Percentiles rank a stretch among this genome's conserved stretches.
Conservation (phyloP, 2,329 filamentous ascomycete genomes). For the Shiraia bambusicola region DNA sequence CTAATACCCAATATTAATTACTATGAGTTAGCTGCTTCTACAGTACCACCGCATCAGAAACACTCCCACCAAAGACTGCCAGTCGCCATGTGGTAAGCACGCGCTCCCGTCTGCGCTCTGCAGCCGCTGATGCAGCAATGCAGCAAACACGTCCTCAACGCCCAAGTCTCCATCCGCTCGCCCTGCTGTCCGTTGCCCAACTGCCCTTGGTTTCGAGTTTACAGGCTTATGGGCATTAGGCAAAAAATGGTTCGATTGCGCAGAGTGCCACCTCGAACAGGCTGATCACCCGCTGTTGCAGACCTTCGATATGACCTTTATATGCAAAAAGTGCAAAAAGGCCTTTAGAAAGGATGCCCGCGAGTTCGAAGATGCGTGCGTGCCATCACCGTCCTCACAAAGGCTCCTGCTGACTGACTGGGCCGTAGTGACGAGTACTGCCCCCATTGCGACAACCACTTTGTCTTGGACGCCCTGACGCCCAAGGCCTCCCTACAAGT, state of each 20-base stretch:
- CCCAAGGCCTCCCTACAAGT: constrained; percentile 81
- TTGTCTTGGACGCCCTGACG: constrained; percentile 83
- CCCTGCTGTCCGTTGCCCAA: constrained; percentile 74
- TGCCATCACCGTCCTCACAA: not conserved
- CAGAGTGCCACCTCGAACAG: constrained; percentile 84
- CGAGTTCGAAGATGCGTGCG: constrained; percentile 78
- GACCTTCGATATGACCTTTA: constrained; percentile 85
- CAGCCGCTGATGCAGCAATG: constrained; percentile 22
- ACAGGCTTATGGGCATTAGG: constrained; percentile 52
- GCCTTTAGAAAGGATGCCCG: constrained; percentile 91
- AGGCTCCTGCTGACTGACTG: constrained; percentile 10
- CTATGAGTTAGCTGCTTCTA: too few species aligned
- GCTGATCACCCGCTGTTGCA: constrained; percentile 76
- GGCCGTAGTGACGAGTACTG: constrained; percentile 89
- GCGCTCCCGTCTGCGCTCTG: constrained; percentile 16
- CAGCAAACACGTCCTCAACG: constrained; percentile 98
- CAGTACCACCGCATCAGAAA: not conserved
- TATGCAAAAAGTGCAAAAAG: constrained; percentile 99
- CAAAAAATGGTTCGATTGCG: constrained; percentile 98
- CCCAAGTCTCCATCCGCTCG: constrained; percentile 92
- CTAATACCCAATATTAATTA: too few species aligned
- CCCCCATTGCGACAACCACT: constrained; percentile 98
- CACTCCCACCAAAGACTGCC: not conserved
- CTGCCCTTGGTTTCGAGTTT: not conserved
- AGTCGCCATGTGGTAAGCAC: constrained; percentile 30